These are phyloP conservation scores for Amanita inopinata DNA, from an alignment of 768 basidiomycete genomes.

Conservation along the genomic window DNA sequence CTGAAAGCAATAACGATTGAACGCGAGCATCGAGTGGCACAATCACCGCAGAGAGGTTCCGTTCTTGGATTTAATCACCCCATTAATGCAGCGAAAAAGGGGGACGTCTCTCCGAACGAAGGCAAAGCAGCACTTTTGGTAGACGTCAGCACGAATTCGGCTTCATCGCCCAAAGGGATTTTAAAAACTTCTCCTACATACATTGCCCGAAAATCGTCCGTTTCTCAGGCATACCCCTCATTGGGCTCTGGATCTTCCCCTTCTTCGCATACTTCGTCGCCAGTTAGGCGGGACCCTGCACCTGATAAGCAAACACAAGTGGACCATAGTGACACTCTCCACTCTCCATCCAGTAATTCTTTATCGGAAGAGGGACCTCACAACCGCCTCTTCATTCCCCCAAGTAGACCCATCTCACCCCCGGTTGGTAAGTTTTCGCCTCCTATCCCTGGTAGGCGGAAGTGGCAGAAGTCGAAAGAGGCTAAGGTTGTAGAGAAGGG, in stretches of 20 bases:
- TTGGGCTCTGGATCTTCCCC: background rate
- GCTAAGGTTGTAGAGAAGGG: background rate
- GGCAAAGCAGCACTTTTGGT: background rate
- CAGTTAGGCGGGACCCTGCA: too few relatives aligned
- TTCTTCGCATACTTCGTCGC: too few relatives aligned
- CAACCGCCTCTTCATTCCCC: background rate
- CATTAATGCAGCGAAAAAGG: background rate
- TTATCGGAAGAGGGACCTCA: too few relatives aligned
- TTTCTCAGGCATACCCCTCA: background rate
- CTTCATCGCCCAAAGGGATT: conserved; percentile 6
- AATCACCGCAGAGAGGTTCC: background rate
- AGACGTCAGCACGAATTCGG: background rate
- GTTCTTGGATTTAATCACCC: background rate
- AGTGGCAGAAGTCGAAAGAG: background rate
- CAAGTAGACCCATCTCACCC: background rate
- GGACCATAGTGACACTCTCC: too few relatives aligned
- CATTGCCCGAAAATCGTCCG: conserved; percentile 1
- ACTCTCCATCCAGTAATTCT: too few relatives aligned
- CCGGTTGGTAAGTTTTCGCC: background rate
- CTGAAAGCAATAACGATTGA: background rate
- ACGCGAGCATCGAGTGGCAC: background rate
- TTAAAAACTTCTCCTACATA: conserved; percentile 7
- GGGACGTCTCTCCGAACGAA: background rate
- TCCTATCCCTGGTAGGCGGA: background rate
- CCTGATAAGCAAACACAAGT: too few relatives aligned